Evolutionary conservation across 2,329 filamentous ascomycete species (phyloP), one percentile per base, ranked within the genome.

Genomic region (Diaporthe citrichinensis): DNA sequence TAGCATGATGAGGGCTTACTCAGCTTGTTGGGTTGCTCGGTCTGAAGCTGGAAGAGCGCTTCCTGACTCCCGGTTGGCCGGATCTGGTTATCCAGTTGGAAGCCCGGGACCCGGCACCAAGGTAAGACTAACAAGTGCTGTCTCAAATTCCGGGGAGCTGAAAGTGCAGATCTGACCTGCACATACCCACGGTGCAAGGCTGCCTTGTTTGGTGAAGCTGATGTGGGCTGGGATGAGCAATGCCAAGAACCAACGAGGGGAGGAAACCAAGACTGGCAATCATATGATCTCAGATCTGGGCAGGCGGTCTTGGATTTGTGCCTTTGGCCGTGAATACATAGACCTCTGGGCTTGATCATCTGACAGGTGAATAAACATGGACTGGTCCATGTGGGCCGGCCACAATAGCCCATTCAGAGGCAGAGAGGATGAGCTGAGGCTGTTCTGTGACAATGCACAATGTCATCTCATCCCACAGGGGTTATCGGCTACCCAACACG

Each of bases 381-480:
- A 28, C n/a, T 3, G n/a, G 34, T 36, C 58, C 58, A 28, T 59
- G 58, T 61, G 36, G 57, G 58, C 58, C 39, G 57, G 58, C 58
- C 39, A 51, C 44, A 67, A 49, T 51, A 5, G 61, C 28, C 28
- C 44, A 53, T 10, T 28, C 1, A 39, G 41, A 55, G 51, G 51
- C 51, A 55, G n/a, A 15, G 28, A 39, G 39, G 71, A 67, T 31
- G 15, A 31, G 58, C 68, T 41, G 36, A 58, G 41, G 68, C 49
- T 72, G 46, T 25, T 46, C 68, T 59, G n/a, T 59, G 59, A 72
- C 67, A 44, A 36, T 67, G 39, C n/a, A 17, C 17, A 17, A 49
- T 20, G 15, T 49, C 36, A 67, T 46, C 57, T 55, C 55, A 55
- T 67, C 28, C 17, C n/a, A 51, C 74, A 74, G 46, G 74, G 71